These are phyloP conservation scores for Phytophthora citricola DNA, from an alignment of 352 stramenopile genomes.

Conservation along the genomic window DNA sequence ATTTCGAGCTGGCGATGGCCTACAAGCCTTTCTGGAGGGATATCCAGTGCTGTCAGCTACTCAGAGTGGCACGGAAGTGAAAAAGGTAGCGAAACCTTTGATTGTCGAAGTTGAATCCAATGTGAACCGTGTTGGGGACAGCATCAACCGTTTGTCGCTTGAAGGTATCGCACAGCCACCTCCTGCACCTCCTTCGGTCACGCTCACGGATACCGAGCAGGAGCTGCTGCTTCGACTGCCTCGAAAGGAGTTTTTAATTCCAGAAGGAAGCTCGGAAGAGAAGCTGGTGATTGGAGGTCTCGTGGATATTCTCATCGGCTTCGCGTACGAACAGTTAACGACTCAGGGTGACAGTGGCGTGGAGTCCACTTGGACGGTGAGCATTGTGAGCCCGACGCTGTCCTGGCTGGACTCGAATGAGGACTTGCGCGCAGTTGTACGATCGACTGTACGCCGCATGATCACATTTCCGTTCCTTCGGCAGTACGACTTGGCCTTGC, in stretches of 20 bases:
- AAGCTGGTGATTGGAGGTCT: conserved; percentile 82
- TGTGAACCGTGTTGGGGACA: conserved; percentile 28
- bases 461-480: conserved; percentile 97
- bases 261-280: conserved; percentile 60
- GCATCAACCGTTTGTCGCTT: conserved; percentile 34
- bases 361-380: conserved; percentile 97
- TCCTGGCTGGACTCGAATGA: conserved; percentile 92
- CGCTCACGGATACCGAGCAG: conserved; percentile 67
- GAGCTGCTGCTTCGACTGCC: conserved; percentile 79
- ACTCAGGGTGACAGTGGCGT: conserved; percentile 95
- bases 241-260: conserved; percentile 84
- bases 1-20: conserved; percentile 91
- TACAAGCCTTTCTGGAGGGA: conserved; percentile 92
- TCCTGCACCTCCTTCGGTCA: conserved; percentile 8
- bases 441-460: conserved; percentile 85
- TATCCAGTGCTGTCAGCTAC: conserved; percentile 36
- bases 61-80: conserved; percentile 11
- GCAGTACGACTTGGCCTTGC: conserved; percentile 88
- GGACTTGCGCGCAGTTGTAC: conserved; percentile 71
- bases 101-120: conserved; percentile 51
- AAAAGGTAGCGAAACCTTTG: conserved; percentile 25
- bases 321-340: conserved; percentile 96
- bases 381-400: conserved; percentile 94
- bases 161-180: conserved; percentile 9
- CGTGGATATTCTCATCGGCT: conserved; percentile 95